Evolutionary conservation across 305 asterid species (phyloP).

Genomic region (Petunia hybrid): DNA sequence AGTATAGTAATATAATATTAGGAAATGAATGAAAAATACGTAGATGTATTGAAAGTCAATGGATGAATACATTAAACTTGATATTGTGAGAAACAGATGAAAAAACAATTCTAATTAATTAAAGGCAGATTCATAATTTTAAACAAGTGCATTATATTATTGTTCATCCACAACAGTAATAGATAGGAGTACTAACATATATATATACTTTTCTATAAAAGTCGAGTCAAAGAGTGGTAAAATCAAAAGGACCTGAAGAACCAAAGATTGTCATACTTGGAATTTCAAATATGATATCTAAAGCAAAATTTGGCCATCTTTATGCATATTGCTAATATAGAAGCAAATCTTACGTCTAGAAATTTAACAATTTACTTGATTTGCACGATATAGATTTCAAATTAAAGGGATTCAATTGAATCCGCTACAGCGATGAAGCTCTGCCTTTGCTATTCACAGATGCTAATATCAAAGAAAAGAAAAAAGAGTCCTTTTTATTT

Average conservation of each 20-base stretch:
- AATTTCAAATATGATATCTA: no score
- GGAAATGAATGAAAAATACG: constrained; percentile 11
- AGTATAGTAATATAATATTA: not conserved
- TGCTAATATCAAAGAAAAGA: not conserved
- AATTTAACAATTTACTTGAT: no score
- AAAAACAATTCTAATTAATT: not conserved
- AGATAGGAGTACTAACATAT: not conserved
- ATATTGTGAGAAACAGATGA: not conserved
- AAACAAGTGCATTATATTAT: not conserved
- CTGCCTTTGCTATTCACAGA: no score
- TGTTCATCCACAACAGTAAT: not conserved
- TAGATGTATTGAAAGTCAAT: no score
- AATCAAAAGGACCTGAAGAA: not conserved
- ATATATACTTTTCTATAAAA: not conserved
- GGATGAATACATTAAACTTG: constrained; percentile 23
- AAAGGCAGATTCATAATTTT: not conserved
- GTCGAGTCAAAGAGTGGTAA: not conserved
- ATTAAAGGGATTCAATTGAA: no score
- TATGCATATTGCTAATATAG: no score
- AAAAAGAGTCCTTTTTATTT: not conserved
- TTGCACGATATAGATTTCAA: no score
- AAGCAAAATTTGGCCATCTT: no score
- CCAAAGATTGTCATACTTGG: not conserved
- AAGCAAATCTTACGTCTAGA: no score
- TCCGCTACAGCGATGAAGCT: not conserved